Evolutionary conservation across 1,284 basidiomycete species (phyloP), one percentile per base, ranked within the genome.

Genomic region (Trichosporon ovoides): DNA sequence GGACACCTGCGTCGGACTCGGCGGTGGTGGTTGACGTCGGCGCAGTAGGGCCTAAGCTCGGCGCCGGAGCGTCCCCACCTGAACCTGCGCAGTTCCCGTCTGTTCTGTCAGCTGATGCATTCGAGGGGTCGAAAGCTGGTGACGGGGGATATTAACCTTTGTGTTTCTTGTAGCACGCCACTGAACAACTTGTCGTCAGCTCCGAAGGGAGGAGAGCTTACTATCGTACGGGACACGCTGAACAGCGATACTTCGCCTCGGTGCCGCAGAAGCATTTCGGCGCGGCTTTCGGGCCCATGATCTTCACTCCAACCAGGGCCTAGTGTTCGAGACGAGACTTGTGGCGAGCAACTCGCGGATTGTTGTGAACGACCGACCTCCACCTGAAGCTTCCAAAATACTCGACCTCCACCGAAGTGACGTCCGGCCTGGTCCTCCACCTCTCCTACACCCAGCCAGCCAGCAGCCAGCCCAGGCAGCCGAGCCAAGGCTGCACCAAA

Each of bases 151-250:
- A 49, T 66, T 18, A 11, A 77, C 76, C 57, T 54, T 76, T 77
- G 57, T 77, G 76, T 31, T 57, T 53, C 57, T 77, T 77, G 62
- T 70, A 77, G 62, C 76, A 78, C 11, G 66, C 46, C 5, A 78
- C 75, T 2, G 76, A 78, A 59, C 76, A 78, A 62, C 76, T n/a
- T 78, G 55, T 1, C n/a, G 59, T 59, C 53, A 62, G 55, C 40
- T 1, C 9, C 6, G 33, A 4, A n/a, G 14, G 14, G 4, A 46
- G 3, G 12, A 10, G 4, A 16, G 61, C 72, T 56, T 53, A 77
- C 76, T 77, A 77, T 60, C 74, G 56, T 18, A 68, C 60, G 2
- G 68, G 68, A 64, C 76, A 77, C 33, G 62, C 62, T 14, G 73
- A 63, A 58, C 76, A 77, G 51, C 72, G 63, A 40, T 77, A 77